Conservation (phyloP, 2,329 filamentous ascomycete species). For the Endoconidiophora laricicola region DNA sequence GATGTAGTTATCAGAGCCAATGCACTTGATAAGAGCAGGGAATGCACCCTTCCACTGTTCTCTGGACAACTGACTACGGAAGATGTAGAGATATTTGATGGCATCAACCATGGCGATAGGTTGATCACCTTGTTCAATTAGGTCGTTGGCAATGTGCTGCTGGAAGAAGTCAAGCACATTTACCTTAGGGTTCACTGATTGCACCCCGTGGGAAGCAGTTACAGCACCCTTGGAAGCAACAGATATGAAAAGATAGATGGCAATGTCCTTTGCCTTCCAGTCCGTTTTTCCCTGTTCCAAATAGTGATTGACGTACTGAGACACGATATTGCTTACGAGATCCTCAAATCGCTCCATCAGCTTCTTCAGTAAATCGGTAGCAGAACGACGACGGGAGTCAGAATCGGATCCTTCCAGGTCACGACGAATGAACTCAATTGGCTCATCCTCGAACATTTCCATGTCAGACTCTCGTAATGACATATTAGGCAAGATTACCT, state of each 20-base stretch:
- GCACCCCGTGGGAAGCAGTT: conserved; percentile 77
- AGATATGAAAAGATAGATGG: conserved; percentile 89
- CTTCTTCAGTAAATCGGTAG: conserved; percentile 83
- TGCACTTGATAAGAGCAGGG: conserved; percentile 75
- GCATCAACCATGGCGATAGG: conserved; percentile 92
- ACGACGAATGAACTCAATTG: conserved; percentile 91
- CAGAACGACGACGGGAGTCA: conserved; percentile 78
- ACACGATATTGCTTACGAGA: conserved; percentile 73
- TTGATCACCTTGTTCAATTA: conserved; percentile 55
- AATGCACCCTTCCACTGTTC: conserved; percentile 86
- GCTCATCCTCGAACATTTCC: conserved; percentile 94
- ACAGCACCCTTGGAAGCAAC: conserved; percentile 83
- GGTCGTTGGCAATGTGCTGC: conserved; percentile 75
- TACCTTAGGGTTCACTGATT: conserved; percentile 72
- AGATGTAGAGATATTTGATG: conserved; percentile 94
- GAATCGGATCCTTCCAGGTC: conserved; percentile 94
- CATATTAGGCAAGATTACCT: conserved; percentile 88
- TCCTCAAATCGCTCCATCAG: conserved; percentile 78
- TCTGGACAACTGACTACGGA: conserved; percentile 84
- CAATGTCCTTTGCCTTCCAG: conserved; percentile 96
- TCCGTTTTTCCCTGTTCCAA: conserved; percentile 64
- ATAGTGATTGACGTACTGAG: conserved; percentile 74
- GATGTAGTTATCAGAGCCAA: conserved; percentile 82
- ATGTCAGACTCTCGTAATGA: conserved; percentile 82
- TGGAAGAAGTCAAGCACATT: conserved; percentile 93